phyloP scores from a whole-genome alignment of 1,284 basidiomycete species.

The Naganishia albida region DNA sequence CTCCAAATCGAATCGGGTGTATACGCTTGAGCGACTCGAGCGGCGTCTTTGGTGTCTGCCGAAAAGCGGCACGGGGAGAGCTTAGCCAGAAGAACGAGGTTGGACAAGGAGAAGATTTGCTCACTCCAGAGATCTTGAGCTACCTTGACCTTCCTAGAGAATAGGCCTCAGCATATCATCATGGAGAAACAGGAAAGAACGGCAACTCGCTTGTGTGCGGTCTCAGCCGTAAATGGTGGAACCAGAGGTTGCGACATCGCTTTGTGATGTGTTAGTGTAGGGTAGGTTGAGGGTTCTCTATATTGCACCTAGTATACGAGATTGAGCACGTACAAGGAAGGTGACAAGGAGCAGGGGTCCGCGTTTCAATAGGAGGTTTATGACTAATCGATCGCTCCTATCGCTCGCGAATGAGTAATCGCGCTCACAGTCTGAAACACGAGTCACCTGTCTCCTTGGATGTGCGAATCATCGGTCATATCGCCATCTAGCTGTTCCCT shows the following conservation, averaged over 20 bases:
- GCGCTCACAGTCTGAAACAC: conserved; percentile 21
- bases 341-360: background rate
- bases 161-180: background rate
- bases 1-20: conserved; percentile 63
- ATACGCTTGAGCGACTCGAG: conserved; percentile 57
- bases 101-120: background rate
- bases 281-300: too few relatives aligned
- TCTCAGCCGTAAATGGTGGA: conserved; percentile 25
- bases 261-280: background rate
- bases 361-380: conserved; percentile 1
- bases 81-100: background rate
- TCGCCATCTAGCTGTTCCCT: background rate
- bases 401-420: conserved; percentile 20
- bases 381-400: conserved; percentile 20
- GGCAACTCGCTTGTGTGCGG: conserved; percentile 18
- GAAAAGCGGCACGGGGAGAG: background rate
- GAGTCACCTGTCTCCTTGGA: background rate
- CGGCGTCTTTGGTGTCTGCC: conserved; percentile 45
- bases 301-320: too few relatives aligned
- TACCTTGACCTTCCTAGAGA: conserved; percentile 46
- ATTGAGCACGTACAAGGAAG: background rate
- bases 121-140: conserved; percentile 52
- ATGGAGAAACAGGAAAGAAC: background rate
- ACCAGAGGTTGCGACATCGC: conserved; percentile 16
- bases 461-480: conserved; percentile 1